phyloP scores from a whole-genome alignment of 352 stramenopile genomes.

The Pythium vanterpoolii region DNA sequence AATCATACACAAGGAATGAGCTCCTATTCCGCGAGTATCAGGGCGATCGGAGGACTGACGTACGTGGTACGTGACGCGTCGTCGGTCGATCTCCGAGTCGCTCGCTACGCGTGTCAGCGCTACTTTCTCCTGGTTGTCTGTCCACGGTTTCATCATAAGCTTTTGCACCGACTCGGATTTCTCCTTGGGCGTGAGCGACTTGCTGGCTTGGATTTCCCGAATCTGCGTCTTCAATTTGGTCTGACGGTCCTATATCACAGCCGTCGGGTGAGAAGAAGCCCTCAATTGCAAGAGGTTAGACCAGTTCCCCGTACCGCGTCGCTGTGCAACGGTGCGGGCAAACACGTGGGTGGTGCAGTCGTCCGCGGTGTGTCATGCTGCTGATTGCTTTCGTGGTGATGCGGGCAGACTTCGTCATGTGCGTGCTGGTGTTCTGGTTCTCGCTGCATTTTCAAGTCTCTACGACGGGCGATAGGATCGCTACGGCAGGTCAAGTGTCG shows the following conservation, averaged over 20 bases:
- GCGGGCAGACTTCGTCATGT: slow-evolving; percentile 30
- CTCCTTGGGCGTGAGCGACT: slow-evolving; percentile 72
- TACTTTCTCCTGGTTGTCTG: slow-evolving; percentile 59
- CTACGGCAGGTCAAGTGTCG: no score
- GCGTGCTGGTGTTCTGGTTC: slow-evolving; percentile 30
- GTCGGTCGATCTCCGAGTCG: slow-evolving; percentile 49
- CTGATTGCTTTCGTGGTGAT: slow-evolving; percentile 32
- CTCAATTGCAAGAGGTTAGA: neutral
- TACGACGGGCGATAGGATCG: neutral
- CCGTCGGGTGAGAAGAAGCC: neutral
- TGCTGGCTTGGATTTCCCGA: slow-evolving; percentile 73
- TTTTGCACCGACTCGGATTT: slow-evolving; percentile 82
- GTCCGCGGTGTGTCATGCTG: slow-evolving; percentile 29
- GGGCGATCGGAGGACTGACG: slow-evolving; percentile 1
- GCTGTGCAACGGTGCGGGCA: slow-evolving; percentile 51
- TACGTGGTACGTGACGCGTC: slow-evolving; percentile 53
- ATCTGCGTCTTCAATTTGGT: slow-evolving; percentile 68
- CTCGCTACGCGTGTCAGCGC: slow-evolving; percentile 33
- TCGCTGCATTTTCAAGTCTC: slow-evolving; percentile 13
- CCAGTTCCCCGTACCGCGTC: slow-evolving; percentile 32
- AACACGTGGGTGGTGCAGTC: slow-evolving; percentile 25
- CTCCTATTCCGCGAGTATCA: neutral
- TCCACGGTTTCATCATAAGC: slow-evolving; percentile 87
- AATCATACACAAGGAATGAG: neutral
- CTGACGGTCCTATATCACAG: slow-evolving; percentile 40